A percentile compares a stretch with the other conserved stretches of the same genome.
These are phyloP conservation scores for Quercus lobata DNA, from an alignment of 331 rosid genomes.

Conservation along the genomic window DNA sequence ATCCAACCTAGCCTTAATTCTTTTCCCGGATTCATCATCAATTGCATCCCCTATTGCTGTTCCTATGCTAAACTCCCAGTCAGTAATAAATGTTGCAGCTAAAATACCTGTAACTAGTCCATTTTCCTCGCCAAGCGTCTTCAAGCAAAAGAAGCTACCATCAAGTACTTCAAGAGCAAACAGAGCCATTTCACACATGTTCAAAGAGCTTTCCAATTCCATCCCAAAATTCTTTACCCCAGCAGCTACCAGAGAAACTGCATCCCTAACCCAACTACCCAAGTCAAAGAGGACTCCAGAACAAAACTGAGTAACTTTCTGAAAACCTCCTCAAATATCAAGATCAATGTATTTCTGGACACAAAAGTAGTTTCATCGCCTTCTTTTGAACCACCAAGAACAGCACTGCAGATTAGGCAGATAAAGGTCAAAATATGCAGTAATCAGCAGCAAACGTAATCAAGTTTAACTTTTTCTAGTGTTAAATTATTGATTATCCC, in stretches of 20 bases:
- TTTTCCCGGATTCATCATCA: constrained; percentile 38
- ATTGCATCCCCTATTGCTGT: constrained; percentile 33
- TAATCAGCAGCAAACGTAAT: constrained; percentile 15
- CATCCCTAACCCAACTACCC: constrained; percentile 80
- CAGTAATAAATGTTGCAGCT: constrained; percentile 64
- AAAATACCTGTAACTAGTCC: constrained; percentile 58
- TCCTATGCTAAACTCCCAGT: constrained; percentile 63
- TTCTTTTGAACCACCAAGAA: constrained; percentile 73
- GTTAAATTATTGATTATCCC: not conserved
- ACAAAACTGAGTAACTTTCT: constrained; percentile 64
- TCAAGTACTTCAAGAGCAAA: constrained; percentile 80
- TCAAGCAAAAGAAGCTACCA: constrained; percentile 64
- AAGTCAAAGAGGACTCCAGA: constrained; percentile 52
- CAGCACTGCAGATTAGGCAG: constrained; percentile 59
- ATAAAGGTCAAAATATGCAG: constrained; percentile 1
- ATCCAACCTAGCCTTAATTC: constrained; percentile 42
- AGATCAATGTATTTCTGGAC: constrained; percentile 52
- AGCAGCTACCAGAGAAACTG: constrained; percentile 45
- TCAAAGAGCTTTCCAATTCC: constrained; percentile 42
- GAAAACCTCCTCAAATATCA: constrained; percentile 62
- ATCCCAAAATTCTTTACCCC: constrained; percentile 23
- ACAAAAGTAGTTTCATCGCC: constrained; percentile 48
- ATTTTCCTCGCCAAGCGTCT: constrained; percentile 55
- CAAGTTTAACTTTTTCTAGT: constrained; percentile 3
- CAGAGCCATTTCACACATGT: constrained; percentile 46